phyloP scores from a whole-genome alignment of 2,329 filamentous ascomycete species.

The Rhynchosporium graminicola region DNA sequence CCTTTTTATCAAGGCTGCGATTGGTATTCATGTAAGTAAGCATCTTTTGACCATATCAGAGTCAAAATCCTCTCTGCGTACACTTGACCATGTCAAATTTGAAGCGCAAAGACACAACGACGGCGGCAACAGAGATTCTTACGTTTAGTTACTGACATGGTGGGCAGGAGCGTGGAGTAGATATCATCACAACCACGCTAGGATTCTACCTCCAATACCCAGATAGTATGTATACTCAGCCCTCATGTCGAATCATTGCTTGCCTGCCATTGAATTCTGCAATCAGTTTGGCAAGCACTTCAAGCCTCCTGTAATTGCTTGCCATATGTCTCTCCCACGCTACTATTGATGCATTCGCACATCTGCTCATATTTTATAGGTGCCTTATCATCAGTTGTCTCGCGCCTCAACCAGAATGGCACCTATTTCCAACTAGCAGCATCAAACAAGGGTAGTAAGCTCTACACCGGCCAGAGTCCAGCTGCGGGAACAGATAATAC shows the following conservation, averaged over 20 bases:
- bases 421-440: neutral
- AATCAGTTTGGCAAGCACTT: no score
- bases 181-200: constrained; percentile 35
- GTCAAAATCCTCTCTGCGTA: no score
- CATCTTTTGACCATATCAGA: no score
- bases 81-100: no score
- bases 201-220: neutral
- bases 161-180: constrained; percentile 28
- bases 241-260: neutral
- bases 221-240: neutral
- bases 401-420: constrained; percentile 5
- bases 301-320: no score
- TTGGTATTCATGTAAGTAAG: constrained; percentile 18
- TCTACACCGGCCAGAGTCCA: neutral
- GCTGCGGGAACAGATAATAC: neutral
- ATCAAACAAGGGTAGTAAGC: neutral
- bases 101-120: no score
- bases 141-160: no score
- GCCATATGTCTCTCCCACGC: neutral
- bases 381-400: neutral
- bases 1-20: constrained; percentile 25
- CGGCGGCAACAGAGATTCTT: no score
- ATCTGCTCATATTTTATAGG: neutral
- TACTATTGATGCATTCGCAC: neutral
- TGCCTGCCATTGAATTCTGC: no score